These are phyloP conservation scores for Amanita jacksonii DNA, from an alignment of 768 basidiomycete species.

Conservation along the genomic window DNA sequence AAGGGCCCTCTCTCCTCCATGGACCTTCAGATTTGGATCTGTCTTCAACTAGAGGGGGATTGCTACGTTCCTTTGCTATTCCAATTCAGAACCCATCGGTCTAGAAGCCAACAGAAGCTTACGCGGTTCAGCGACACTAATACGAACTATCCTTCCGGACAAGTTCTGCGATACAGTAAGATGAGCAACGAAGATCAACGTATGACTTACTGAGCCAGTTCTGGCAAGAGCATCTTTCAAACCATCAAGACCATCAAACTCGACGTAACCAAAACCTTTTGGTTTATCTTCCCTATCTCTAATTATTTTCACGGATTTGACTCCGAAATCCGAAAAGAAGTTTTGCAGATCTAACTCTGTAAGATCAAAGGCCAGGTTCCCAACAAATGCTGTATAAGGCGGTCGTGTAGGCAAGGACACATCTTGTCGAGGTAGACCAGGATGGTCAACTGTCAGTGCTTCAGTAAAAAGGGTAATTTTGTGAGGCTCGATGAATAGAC, in stretches of 20 bases:
- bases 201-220: constrained; percentile 51
- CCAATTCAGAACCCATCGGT: constrained; percentile 9
- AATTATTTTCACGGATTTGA: constrained; percentile 87
- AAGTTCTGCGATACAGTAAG: constrained; percentile 37
- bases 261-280: constrained; percentile 97
- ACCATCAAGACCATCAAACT: constrained; percentile 81
- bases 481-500: not conserved
- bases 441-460: constrained; percentile 10
- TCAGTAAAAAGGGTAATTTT: not conserved
- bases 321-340: constrained; percentile 67
- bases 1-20: constrained; percentile 85
- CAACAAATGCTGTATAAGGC: constrained; percentile 95
- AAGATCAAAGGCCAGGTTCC: constrained; percentile 91
- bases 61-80: constrained; percentile 67
- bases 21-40: constrained; percentile 74
- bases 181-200: not conserved
- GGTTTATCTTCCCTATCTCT: constrained; percentile 89
- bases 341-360: constrained; percentile 71
- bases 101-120: constrained; percentile 27
- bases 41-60: constrained; percentile 54
- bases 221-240: constrained; percentile 76
- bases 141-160: constrained; percentile 72
- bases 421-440: constrained; percentile 67
- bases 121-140: constrained; percentile 97
- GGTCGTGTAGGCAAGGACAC: constrained; percentile 92